Conservation (phyloP, 1,139 yeast genomes). For the Hemisphaericaspora subhashii region DNA sequence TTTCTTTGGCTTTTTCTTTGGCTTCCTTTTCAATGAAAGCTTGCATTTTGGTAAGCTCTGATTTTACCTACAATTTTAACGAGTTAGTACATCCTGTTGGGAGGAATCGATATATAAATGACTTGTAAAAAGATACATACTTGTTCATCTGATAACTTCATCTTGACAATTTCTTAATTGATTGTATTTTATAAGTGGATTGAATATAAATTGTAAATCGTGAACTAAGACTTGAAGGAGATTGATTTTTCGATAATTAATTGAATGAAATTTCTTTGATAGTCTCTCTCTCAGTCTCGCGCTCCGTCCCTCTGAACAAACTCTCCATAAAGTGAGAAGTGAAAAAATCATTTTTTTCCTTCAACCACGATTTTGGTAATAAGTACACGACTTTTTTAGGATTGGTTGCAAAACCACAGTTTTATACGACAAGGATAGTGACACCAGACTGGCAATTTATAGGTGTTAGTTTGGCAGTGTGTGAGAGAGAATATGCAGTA, state of each 20-base stretch:
- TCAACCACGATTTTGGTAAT: not conserved
- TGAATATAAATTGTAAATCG: not conserved
- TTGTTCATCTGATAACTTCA: constrained; percentile 51
- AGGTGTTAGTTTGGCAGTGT: not conserved
- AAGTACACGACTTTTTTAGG: not conserved
- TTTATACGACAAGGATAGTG: not conserved
- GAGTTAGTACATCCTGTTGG: not conserved
- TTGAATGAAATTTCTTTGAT: no score
- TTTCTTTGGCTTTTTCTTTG: constrained; percentile 97
- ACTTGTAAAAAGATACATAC: constrained; percentile 29
- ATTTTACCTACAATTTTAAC: constrained; percentile 71
- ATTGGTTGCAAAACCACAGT: not conserved
- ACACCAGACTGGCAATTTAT: no score
- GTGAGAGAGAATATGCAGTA: not conserved
- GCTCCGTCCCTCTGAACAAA: not conserved
- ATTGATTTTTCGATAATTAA: no score
- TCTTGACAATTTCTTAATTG: constrained; percentile 17
- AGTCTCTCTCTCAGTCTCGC: not conserved
- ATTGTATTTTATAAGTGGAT: not conserved
- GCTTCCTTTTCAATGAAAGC: constrained; percentile 99
- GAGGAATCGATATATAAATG: constrained; percentile 5
- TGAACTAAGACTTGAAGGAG: no score
- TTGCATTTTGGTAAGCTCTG: constrained; percentile 96
- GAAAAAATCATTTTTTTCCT: not conserved
- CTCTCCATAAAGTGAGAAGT: not conserved